Percentiles rank a stretch among this genome's conserved stretches.
Evolutionary conservation across 352 stramenopile genomes (phyloP).

Genomic region (Plasmopara viticola): DNA sequence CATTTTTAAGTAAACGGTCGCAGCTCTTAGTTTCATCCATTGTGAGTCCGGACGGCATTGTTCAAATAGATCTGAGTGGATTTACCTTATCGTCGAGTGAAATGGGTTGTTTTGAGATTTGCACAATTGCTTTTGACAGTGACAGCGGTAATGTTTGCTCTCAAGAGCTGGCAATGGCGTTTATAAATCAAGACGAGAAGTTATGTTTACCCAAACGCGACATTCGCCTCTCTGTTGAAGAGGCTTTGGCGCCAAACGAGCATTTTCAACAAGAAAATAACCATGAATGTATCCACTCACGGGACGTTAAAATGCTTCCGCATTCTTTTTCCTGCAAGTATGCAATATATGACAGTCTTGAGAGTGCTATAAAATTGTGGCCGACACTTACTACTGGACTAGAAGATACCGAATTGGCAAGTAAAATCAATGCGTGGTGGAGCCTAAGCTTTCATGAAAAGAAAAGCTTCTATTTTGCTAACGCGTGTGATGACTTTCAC

Average conservation of each 20-base stretch:
- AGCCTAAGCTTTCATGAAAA: no score
- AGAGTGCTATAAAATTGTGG: constrained; percentile 31
- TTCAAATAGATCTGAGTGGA: constrained; percentile 17
- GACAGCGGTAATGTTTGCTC: constrained; percentile 17
- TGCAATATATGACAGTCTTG: constrained; percentile 33
- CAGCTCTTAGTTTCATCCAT: neutral
- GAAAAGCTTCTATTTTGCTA: no score
- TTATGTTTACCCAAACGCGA: constrained; percentile 20
- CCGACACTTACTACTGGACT: constrained; percentile 11
- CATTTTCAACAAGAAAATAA: constrained; percentile 40
- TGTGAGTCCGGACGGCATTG: constrained; percentile 13
- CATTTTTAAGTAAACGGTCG: no score
- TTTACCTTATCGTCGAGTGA: constrained; percentile 13
- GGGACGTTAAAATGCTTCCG: constrained; percentile 19
- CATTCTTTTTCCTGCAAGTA: constrained; percentile 29
- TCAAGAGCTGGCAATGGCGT: constrained; percentile 18
- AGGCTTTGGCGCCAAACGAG: constrained; percentile 13
- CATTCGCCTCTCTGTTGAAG: constrained; percentile 23
- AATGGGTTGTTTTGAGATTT: constrained; percentile 29
- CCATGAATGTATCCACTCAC: constrained; percentile 25
- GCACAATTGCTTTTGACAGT: constrained; percentile 25
- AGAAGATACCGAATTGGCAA: constrained; percentile 19
- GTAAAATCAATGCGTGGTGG: constrained; percentile 32
- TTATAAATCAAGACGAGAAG: constrained; percentile 4
- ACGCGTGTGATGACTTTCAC: no score